A percentile compares a stretch with the other conserved stretches of the same genome.
Conservation (phyloP, 352 stramenopile species). For the Thalassiosira ordinaria region DNA sequence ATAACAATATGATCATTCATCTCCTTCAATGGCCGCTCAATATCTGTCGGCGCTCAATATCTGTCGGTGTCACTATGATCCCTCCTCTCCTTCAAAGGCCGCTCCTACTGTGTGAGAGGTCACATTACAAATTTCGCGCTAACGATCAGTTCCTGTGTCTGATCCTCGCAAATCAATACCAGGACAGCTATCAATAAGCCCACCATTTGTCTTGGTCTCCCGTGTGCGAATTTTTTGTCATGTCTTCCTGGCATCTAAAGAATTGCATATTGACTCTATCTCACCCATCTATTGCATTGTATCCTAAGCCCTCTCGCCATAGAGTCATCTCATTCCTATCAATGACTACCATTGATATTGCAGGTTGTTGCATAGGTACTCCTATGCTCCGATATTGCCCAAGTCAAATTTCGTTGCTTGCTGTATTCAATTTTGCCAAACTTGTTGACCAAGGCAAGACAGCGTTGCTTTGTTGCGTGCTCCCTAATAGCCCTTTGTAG, state of each 20-base stretch:
- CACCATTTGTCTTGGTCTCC: slow-evolving; percentile 19
- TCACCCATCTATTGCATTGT: slow-evolving; percentile 28
- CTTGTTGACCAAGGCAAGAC: slow-evolving; percentile 21
- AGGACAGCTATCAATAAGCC: slow-evolving; percentile 20
- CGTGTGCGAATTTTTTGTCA: slow-evolving; percentile 28
- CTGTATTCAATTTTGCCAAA: slow-evolving; percentile 40
- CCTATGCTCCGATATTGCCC: slow-evolving; percentile 1
- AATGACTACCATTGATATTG: too few species aligned
- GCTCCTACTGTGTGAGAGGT: slow-evolving; percentile 15
- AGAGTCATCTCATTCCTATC: slow-evolving; percentile 23
- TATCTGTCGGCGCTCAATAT: too few species aligned
- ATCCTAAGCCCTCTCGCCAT: slow-evolving; percentile 21
- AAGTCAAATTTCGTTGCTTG: slow-evolving; percentile 21
- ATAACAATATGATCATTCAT: slow-evolving; percentile 5
- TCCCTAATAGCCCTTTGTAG: too few species aligned
- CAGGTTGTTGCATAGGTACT: too few species aligned
- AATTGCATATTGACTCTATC: slow-evolving; percentile 14
- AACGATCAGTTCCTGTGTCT: slow-evolving; percentile 9
- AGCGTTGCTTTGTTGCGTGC: too few species aligned
- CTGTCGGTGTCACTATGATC: too few species aligned
- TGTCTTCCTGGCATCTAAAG: slow-evolving; percentile 3
- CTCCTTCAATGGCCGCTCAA: too few species aligned
- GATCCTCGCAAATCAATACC: slow-evolving; percentile 20
- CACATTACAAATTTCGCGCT: slow-evolving; percentile 2
- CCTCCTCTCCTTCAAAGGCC: slow-evolving; percentile 14